phyloP scores from a whole-genome alignment of 768 basidiomycete species.

The Phanerodontia chrysosporium region DNA sequence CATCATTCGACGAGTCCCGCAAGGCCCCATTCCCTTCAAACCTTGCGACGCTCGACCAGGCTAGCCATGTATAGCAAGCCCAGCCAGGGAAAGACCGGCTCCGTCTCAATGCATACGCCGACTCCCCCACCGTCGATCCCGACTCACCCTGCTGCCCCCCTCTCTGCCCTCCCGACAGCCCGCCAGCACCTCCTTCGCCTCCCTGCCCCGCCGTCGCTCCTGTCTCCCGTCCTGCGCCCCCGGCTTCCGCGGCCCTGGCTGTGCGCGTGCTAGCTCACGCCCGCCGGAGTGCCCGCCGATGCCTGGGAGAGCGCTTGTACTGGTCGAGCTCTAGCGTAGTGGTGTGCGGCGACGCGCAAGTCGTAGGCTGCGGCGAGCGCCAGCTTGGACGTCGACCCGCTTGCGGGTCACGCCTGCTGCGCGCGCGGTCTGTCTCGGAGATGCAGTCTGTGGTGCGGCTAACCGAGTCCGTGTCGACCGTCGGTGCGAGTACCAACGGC shows the following conservation, averaged over 20 bases:
- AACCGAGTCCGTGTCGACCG: neutral
- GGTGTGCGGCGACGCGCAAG: slow-evolving; percentile 8
- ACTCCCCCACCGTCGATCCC: slow-evolving; percentile 12
- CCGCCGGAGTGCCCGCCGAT: slow-evolving; percentile 14
- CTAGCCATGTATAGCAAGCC: slow-evolving; percentile 13
- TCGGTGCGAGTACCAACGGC: neutral
- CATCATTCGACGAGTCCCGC: slow-evolving; percentile 18
- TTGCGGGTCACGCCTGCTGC: slow-evolving; percentile 12
- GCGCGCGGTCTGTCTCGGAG: neutral
- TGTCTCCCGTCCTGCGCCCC: slow-evolving; percentile 15
- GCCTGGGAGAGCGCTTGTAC: neutral
- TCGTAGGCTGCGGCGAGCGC: slow-evolving; percentile 16
- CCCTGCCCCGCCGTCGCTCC: slow-evolving; percentile 11
- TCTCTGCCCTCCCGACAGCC: slow-evolving; percentile 1
- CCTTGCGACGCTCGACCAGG: slow-evolving; percentile 19
- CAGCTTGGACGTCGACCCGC: slow-evolving; percentile 15
- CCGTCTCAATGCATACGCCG: slow-evolving; percentile 2
- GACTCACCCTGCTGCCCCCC: slow-evolving; percentile 2
- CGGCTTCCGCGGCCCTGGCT: slow-evolving; percentile 8
- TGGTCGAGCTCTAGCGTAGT: neutral
- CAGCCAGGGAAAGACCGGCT: slow-evolving; percentile 24
- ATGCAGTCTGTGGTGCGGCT: neutral
- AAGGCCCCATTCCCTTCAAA: slow-evolving; percentile 22
- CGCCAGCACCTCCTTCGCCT: slow-evolving; percentile 15
- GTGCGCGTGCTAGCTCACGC: slow-evolving; percentile 24